Conservation (phyloP, 805 yeast species). For the Ogataea populi-albae region DNA sequence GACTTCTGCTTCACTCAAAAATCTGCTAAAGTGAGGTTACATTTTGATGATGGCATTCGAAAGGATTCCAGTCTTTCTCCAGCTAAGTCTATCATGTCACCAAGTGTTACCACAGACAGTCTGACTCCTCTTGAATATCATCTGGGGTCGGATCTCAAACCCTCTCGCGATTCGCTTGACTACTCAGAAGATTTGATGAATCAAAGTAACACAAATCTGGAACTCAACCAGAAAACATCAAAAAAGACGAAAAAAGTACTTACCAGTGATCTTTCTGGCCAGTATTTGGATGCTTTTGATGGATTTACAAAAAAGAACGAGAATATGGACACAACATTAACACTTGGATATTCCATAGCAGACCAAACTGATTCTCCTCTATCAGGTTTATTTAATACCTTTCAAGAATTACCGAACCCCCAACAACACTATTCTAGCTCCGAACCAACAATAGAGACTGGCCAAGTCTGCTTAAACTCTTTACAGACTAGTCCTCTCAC, state of each 20-base stretch:
- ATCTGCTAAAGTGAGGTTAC: constrained; percentile 6
- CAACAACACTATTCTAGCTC: not conserved
- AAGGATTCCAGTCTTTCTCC: constrained; percentile 3
- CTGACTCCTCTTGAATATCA: constrained; percentile 18
- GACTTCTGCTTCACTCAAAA: constrained; percentile 23
- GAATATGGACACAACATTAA: constrained; percentile 6
- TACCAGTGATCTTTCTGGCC: constrained; percentile 12
- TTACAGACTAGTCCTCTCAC: not conserved
- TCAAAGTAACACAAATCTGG: constrained; percentile 6
- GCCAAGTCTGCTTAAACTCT: not conserved
- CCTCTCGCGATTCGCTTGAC: constrained; percentile 16
- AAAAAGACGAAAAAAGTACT: constrained; percentile 14
- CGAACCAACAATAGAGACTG: not conserved
- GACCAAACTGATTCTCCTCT: constrained; percentile 21
- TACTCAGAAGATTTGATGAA: constrained; percentile 15
- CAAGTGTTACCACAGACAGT: constrained; percentile 6
- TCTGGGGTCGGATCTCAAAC: constrained; percentile 13
- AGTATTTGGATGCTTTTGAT: constrained; percentile 18
- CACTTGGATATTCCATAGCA: constrained; percentile 12
- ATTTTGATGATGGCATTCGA: constrained; percentile 3
- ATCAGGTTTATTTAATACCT: constrained; percentile 21
- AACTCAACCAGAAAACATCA: constrained; percentile 5
- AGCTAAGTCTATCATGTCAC: constrained; percentile 4
- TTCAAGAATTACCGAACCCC: constrained; percentile 18
- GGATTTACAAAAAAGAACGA: constrained; percentile 19